Conservation (phyloP, 129 eudicot genomes). For the Flaveria brownii region DNA sequence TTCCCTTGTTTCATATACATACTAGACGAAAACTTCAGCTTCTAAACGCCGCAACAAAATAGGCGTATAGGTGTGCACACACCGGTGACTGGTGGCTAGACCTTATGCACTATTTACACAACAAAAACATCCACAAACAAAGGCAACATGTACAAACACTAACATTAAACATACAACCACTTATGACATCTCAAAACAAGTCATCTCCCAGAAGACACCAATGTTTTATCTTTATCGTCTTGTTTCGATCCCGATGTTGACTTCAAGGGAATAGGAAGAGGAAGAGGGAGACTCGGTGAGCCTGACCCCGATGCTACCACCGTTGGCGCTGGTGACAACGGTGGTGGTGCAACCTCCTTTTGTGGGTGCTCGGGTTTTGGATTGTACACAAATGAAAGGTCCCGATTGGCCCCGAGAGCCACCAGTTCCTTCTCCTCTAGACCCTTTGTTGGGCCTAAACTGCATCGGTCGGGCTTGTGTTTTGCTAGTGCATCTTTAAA, state of each 20-base stretch:
- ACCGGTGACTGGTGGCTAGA: conserved; percentile 15
- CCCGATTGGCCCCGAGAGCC: conserved; percentile 62
- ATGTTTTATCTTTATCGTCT: conserved; percentile 34
- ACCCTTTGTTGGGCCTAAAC: conserved; percentile 70
- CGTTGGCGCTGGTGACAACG: background rate
- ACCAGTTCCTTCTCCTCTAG: conserved; percentile 71
- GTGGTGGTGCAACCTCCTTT: conserved; percentile 22
- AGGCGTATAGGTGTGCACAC: conserved; percentile 20
- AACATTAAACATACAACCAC: conserved; percentile 16
- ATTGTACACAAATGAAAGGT: conserved; percentile 52
- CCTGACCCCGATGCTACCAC: conserved; percentile 4
- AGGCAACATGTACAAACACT: conserved; percentile 32
- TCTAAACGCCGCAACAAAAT: conserved; percentile 20
- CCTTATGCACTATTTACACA: conserved; percentile 33
- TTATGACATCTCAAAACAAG: background rate
- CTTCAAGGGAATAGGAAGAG: conserved; percentile 38
- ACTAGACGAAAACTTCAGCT: conserved; percentile 21
- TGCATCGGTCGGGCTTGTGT: conserved; percentile 56
- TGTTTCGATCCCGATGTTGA: conserved; percentile 23
- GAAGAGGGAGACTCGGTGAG: conserved; percentile 34
- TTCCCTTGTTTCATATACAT: conserved; percentile 20
- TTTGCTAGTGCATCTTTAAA: conserved; percentile 64
- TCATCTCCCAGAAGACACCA: conserved; percentile 53
- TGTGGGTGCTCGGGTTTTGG: conserved; percentile 43
- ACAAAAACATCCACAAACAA: conserved; percentile 30